These are phyloP conservation scores for Scenedesmus sp. DNA, from an alignment of 163 green algal genomes.

Conservation along the genomic window DNA sequence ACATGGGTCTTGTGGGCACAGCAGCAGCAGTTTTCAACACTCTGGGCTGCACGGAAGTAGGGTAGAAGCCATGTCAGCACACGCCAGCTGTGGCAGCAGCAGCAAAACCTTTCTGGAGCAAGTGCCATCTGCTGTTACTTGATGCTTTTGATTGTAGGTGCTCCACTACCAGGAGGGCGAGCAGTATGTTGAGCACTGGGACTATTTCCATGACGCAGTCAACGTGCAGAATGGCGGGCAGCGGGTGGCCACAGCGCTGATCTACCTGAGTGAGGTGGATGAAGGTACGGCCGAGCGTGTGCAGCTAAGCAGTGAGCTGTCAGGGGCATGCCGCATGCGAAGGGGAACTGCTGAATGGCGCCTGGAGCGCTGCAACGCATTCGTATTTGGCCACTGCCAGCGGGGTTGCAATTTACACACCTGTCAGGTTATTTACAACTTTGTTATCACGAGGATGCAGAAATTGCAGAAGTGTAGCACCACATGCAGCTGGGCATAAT, in stretches of 20 bases:
- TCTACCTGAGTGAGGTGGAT: constrained; percentile 72
- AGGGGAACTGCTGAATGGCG: no score
- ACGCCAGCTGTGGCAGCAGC: background rate
- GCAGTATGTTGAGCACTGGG: constrained; percentile 52
- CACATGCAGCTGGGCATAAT: no score
- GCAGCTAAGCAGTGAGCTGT: background rate
- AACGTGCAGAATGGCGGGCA: constrained; percentile 48
- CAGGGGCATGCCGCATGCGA: no score
- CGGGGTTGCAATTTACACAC: no score
- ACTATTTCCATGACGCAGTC: constrained; percentile 48
- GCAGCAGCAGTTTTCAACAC: background rate
- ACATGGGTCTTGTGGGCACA: background rate
- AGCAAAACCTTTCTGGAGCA: background rate
- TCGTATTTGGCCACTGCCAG: no score
- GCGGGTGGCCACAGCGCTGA: constrained; percentile 69
- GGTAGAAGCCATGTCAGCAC: background rate
- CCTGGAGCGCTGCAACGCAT: no score
- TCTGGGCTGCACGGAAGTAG: background rate
- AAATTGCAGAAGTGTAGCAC: no score
- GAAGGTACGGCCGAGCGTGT: constrained; percentile 33
- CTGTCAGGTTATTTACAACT: no score
- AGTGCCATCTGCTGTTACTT: background rate
- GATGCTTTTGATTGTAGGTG: background rate
- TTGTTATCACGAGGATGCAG: no score
- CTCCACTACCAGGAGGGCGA: constrained; percentile 49